Conservation (phyloP, 495 filamentous ascomycete genomes). For the Penicillium flavigenum region DNA sequence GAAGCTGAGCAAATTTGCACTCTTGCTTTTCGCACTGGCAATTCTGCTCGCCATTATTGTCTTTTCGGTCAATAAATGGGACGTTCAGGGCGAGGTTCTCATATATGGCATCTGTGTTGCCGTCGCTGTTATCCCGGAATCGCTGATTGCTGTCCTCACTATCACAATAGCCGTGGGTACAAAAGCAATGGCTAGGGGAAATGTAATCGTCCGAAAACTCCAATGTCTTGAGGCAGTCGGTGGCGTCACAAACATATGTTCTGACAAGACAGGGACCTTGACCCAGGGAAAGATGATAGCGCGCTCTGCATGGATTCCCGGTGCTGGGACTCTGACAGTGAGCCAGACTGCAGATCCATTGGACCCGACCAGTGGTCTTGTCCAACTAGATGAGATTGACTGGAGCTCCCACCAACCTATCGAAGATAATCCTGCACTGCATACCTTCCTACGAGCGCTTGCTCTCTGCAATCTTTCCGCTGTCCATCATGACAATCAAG, state of each 20-base stretch:
- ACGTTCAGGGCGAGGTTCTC: conserved; percentile 67
- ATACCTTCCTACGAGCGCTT: conserved; percentile 65
- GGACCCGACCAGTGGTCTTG: conserved; percentile 64
- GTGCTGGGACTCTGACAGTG: conserved; percentile 55
- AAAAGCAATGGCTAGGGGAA: conserved; percentile 71
- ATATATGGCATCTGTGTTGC: conserved; percentile 78
- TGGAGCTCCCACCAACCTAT: conserved; percentile 27
- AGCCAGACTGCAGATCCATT: conserved; percentile 54
- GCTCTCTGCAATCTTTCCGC: conserved; percentile 77
- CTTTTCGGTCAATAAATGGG: conserved; percentile 72
- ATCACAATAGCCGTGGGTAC: conserved; percentile 72
- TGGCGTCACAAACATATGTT: conserved; percentile 85
- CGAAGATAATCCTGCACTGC: conserved; percentile 44
- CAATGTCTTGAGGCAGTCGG: conserved; percentile 80
- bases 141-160: conserved; percentile 69
- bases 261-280: conserved; percentile 83
- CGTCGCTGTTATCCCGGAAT: conserved; percentile 75
- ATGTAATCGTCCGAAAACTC: conserved; percentile 77
- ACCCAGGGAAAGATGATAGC: conserved; percentile 79
- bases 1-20: conserved; percentile 76
- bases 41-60: conserved; percentile 76
- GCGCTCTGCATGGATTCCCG: conserved; percentile 74
- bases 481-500: conserved; percentile 51
- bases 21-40: conserved; percentile 71
- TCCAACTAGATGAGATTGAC: conserved; percentile 43